A percentile compares a stretch with the other conserved stretches of the same genome.
phyloP scores from a whole-genome alignment of 73 alveolate genomes.

The Effrenium voratum region DNA sequence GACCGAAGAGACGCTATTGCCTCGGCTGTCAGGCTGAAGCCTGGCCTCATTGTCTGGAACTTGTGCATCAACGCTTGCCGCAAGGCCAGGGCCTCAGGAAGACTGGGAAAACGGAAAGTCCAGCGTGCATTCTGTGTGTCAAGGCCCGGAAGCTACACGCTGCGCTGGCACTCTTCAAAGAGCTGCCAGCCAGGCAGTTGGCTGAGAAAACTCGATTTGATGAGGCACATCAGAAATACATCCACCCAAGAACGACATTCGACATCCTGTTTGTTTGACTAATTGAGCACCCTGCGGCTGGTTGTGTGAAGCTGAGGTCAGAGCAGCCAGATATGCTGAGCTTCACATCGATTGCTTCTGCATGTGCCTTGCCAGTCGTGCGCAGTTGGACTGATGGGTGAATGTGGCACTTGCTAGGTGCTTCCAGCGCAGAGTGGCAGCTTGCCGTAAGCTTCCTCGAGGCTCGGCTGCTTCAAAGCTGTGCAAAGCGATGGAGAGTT shows the following conservation, averaged over 20 bases:
- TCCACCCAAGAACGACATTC: not conserved
- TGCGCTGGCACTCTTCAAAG: slow-evolving; percentile 44
- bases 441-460: slow-evolving; percentile 39
- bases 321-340: slow-evolving; percentile 66
- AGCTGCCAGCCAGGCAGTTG: slow-evolving; percentile 11
- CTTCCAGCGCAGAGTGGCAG: slow-evolving; percentile 57
- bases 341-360: slow-evolving; percentile 61
- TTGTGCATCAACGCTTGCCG: slow-evolving; percentile 75
- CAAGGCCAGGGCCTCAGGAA: slow-evolving; percentile 25
- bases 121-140: not conserved
- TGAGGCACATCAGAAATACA: not conserved
- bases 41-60: slow-evolving; percentile 44
- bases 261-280: not conserved
- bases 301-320: not conserved
- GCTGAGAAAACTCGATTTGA: not conserved
- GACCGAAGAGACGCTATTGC: not conserved
- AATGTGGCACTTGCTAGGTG: not conserved
- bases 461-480: slow-evolving; percentile 59
- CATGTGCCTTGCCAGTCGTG: slow-evolving; percentile 30
- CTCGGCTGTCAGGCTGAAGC: slow-evolving; percentile 7
- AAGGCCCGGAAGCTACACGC: slow-evolving; percentile 56
- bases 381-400: not conserved
- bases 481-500: too few relatives aligned
- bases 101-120: too few relatives aligned
- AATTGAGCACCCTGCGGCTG: not conserved